Evolutionary conservation across 257 asterid genomes (phyloP), one percentile per base, ranked within the genome.

Genomic region (Rehmannia glutinosa): DNA sequence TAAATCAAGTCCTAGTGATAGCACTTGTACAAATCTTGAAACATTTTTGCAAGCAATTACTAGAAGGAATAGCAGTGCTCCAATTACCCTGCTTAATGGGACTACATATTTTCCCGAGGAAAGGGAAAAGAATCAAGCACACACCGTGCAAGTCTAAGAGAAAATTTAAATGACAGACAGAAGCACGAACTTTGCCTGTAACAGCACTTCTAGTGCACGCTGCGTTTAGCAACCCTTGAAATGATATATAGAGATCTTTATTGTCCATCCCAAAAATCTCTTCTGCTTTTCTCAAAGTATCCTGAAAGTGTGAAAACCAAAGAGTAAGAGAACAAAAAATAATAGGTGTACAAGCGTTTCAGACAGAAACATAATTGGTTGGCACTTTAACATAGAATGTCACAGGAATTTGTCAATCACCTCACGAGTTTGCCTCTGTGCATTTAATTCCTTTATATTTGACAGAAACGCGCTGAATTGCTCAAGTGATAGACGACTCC

Each of bases 341-440:
- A 21, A 46, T n/a, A 66, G 45, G 5, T 45, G 60, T 20, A 7
- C 20, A 38, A 61, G 10, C 35, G 41, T 13, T 47, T 16, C 27
- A n/a, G 23, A 33, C 12, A 11, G 32, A 11, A 23, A 23, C 23
- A 38, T 36, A 5, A 71, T 27, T 12, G 16, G 23, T 23, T 7
- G n/a, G 51, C 39, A 24, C 23, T n/a, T 50, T 7, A 36, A 19
- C 1, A 38, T 38, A 69, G 57, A 39, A 61, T 19, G 52, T 6
- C 25, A 6, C 27, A 53, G 62, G 42, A 46, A 25, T 64, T 25
- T 46, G 47, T 15, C 6, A 17, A 21, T 71, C 80, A 92, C 98
- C 98, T 91, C 97, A 32, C 99, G 97, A 25, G 99, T 80, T 77
- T 95, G 97, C 77, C 83, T 89, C 68, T 87, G 99, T 11, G 98